Percentiles rank a stretch among this genome's conserved stretches.
Evolutionary conservation across 495 filamentous ascomycete species (phyloP).

Genomic region (Penicillium desertorum): DNA sequence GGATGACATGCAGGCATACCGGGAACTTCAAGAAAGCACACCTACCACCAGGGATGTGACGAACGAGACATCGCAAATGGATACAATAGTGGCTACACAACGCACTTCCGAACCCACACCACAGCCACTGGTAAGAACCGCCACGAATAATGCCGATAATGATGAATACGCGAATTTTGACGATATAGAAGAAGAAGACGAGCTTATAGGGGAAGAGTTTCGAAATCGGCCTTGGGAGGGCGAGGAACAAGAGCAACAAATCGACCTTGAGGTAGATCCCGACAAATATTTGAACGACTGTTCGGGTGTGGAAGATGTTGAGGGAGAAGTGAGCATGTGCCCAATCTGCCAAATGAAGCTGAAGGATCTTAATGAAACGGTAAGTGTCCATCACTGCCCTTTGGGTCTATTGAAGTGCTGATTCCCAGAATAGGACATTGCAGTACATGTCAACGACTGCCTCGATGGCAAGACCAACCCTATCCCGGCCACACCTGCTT

Average conservation of each 20-base stretch:
- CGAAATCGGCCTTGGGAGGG: slow-evolving; percentile 39
- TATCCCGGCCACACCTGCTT: slow-evolving; percentile 38
- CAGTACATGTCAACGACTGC: slow-evolving; percentile 85
- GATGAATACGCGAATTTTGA: slow-evolving; percentile 68
- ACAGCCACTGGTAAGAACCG: slow-evolving; percentile 54
- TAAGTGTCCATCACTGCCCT: slow-evolving; percentile 29
- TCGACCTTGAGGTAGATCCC: slow-evolving; percentile 15
- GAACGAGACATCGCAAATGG: slow-evolving; percentile 8
- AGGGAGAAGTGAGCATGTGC: slow-evolving; percentile 50
- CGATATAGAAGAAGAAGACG: slow-evolving; percentile 60
- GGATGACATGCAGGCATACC: slow-evolving; percentile 43
- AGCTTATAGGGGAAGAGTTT: slow-evolving; percentile 42
- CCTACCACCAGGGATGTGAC: neutral
- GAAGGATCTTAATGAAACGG: slow-evolving; percentile 55
- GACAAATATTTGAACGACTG: slow-evolving; percentile 25
- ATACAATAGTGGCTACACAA: slow-evolving; percentile 53
- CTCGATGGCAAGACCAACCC: slow-evolving; percentile 71
- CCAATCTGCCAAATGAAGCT: slow-evolving; percentile 73
- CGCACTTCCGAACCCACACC: slow-evolving; percentile 28
- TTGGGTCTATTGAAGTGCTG: slow-evolving; percentile 8
- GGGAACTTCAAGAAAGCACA: slow-evolving; percentile 21
- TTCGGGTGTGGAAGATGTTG: slow-evolving; percentile 40
- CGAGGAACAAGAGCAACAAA: slow-evolving; percentile 28
- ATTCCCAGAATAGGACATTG: slow-evolving; percentile 46
- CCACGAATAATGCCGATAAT: slow-evolving; percentile 55